Conservation (phyloP, 441 rosid genomes). For the Erysimum pusillum region DNA sequence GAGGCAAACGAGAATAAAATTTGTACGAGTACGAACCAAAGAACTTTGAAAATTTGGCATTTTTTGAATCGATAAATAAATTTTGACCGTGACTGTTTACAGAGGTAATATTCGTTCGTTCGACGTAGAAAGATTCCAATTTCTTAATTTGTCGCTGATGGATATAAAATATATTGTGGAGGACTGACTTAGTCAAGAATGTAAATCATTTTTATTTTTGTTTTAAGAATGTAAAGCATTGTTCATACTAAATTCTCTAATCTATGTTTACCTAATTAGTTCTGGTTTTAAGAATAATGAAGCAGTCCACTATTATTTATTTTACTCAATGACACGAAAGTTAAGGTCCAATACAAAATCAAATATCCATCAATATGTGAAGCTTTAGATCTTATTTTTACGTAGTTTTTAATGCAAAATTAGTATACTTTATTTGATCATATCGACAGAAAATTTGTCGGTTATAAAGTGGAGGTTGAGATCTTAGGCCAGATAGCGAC, state of each 20-base stretch:
- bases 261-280: neutral
- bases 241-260: neutral
- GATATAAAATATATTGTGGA: no score
- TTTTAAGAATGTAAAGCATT: neutral
- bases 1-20: neutral
- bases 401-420: neutral
- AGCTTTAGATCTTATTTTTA: neutral
- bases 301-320: neutral
- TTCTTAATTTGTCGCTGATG: no score
- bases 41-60: neutral
- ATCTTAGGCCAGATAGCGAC: constrained; percentile 12
- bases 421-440: neutral
- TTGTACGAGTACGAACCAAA: neutral
- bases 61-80: neutral
- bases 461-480: constrained; percentile 21
- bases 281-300: neutral
- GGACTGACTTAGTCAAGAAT: no score
- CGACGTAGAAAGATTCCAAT: neutral
- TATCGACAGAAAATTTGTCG: constrained; percentile 8
- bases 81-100: no score
- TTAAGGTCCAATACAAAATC: neutral
- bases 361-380: constrained; percentile 2
- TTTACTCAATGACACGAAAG: neutral
- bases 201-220: no score
- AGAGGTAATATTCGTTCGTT: neutral